Evolutionary conservation across 139 green algal species (phyloP).

Genomic region (Chlorella sp.): DNA sequence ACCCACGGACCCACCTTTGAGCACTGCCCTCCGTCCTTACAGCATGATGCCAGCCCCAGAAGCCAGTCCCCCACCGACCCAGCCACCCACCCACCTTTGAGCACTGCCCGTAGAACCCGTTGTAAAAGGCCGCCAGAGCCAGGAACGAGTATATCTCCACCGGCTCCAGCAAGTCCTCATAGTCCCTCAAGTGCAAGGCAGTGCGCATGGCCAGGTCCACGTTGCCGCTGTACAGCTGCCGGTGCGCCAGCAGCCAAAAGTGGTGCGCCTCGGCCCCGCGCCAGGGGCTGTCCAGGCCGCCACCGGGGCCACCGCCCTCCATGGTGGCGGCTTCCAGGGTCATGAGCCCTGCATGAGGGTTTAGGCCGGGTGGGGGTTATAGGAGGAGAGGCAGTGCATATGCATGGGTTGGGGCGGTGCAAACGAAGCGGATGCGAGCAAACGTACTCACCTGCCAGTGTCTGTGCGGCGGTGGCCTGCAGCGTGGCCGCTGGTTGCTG

Average conservation of each 20-base stretch:
- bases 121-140: conserved; percentile 66
- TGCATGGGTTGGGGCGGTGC: too few relatives aligned
- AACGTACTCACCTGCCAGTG: conserved; percentile 42
- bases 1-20: too few relatives aligned
- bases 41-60: too few relatives aligned
- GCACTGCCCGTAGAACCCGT: conserved; percentile 62
- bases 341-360: conserved; percentile 61
- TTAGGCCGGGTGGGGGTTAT: too few relatives aligned
- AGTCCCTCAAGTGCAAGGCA: conserved; percentile 59
- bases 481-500: conserved; percentile 19
- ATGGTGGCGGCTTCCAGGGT: conserved; percentile 50
- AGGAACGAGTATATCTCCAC: conserved; percentile 59
- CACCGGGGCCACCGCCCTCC: neutral
- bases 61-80: neutral
- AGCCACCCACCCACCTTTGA: conserved; percentile 46
- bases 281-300: conserved; percentile 55
- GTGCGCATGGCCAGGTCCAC: conserved; percentile 62
- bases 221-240: conserved; percentile 29
- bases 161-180: conserved; percentile 65
- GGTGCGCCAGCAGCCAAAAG: conserved; percentile 75
- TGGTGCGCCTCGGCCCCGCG: conserved; percentile 74
- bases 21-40: too few relatives aligned
- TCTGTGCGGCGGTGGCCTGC: conserved; percentile 40
- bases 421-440: too few relatives aligned
- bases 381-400: too few relatives aligned